Conservation (phyloP, 257 asterid genomes). For the Solanum pinnatisectum region DNA sequence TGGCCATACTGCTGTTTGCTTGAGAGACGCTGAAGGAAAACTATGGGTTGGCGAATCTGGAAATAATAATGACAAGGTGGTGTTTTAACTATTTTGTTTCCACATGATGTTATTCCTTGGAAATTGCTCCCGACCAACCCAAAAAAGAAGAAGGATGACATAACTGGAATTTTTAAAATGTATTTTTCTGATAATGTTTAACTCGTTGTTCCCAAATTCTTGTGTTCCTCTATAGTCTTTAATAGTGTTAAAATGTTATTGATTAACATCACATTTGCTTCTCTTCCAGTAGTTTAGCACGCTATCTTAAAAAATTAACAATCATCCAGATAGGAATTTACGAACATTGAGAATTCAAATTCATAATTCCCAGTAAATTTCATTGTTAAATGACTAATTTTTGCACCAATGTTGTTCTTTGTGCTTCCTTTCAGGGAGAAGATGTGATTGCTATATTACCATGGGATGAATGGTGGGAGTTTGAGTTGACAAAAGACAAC, state of each 20-base stretch:
- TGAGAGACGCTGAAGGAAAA: constrained; percentile 68
- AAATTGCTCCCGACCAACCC: background rate
- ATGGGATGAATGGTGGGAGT: constrained; percentile 97
- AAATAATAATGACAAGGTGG: constrained; percentile 67
- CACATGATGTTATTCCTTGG: background rate
- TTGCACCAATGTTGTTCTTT: background rate
- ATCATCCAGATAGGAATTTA: background rate
- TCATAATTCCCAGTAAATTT: background rate
- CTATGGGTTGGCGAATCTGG: constrained; percentile 96
- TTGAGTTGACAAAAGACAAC: constrained; percentile 67
- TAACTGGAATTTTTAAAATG: background rate
- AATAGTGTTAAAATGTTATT: background rate
- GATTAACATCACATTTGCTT: background rate
- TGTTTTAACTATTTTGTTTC: background rate
- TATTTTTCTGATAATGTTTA: background rate
- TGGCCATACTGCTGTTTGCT: constrained; percentile 80
- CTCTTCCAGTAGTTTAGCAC: background rate
- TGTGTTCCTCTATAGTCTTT: background rate
- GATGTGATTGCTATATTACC: constrained; percentile 70
- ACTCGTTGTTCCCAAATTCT: background rate
- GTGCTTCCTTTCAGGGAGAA: constrained; percentile 43
- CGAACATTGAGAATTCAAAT: background rate
- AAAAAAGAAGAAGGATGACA: background rate
- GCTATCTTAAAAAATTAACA: background rate
- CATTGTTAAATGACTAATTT: background rate